Base-by-base conservation (phyloP, 1,284 basidiomycete genomes). In the Inonotus obliquus region DNA sequence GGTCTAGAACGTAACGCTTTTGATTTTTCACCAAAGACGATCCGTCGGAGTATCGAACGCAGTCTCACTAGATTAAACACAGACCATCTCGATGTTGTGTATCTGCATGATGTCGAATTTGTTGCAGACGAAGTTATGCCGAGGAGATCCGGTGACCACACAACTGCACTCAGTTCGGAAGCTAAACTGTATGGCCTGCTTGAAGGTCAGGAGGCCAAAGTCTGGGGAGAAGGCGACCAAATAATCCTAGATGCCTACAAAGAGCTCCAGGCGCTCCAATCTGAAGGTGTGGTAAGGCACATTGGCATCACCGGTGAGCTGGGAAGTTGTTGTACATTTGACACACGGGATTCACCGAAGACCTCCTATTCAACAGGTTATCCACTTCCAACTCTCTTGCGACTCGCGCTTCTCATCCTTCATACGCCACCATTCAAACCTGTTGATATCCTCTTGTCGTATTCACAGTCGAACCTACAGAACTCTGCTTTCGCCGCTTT, bases 91-190 rank as follows among this genome's bases (percentile, higher is more conserved):
- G 94, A 96, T 69, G 81, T 83, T 0, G 91, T 96, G 1, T 96
- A 94, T 69, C 78, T 98, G 39, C 96, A 99, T 72, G 96, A 98
- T 72, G 82, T 92, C 62, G 96, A 99, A 76, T 98, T 91, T 69
- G 85, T 97, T 11, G 82, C 83, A 25, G 81, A 85, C 1, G 72
- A 77, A 53, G 77, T 87, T 52, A 72, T 78, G 25, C 81, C 84
- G 0, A 75, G 75, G 48, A 70, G 70, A 37, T 76, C 75, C 19
- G 88, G 89, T 2, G 78, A 85, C 62, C 86, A 87, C 67, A 67
- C 74, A 1, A 69, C 74, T 2, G 88, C 87, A 29, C 73, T 92
- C 35, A 71, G 69, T 10, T 75, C 76, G 1, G 81, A 87, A 47
- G 77, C 75, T 21, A 77, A 69, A 6, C 77, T 73, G 21, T 92